Evolutionary conservation across 2,329 filamentous ascomycete species (phyloP).

Genomic region (Trichoderma harzianum): DNA sequence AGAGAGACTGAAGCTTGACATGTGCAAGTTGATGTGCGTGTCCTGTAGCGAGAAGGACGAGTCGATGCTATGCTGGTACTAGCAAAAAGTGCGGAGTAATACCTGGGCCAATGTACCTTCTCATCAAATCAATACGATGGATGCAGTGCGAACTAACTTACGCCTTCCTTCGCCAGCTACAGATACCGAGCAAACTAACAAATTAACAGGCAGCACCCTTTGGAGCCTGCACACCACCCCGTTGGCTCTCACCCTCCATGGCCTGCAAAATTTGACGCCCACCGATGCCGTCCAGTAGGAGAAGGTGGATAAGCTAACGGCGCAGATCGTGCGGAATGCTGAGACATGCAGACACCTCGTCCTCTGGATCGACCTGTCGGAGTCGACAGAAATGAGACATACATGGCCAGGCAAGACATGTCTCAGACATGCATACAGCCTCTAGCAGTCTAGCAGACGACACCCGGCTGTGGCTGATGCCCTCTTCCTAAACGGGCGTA

Average conservation of each 20-base stretch:
- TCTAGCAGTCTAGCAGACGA: slow-evolving; percentile 13
- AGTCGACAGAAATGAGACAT: slow-evolving; percentile 36
- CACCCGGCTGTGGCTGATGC: slow-evolving; percentile 17
- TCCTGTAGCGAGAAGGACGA: background rate
- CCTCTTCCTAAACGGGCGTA: slow-evolving; percentile 5
- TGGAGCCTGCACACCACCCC: background rate
- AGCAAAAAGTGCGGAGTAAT: slow-evolving; percentile 4
- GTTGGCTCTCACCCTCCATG: background rate
- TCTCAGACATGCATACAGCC: slow-evolving; percentile 32
- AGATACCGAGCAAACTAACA: background rate
- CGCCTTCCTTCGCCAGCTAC: background rate
- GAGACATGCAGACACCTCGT: slow-evolving; percentile 29
- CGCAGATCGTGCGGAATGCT: slow-evolving; percentile 17
- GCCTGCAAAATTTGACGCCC: slow-evolving; percentile 8
- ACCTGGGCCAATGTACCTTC: background rate
- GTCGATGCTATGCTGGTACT: background rate
- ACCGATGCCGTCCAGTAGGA: slow-evolving; percentile 3
- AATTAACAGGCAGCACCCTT: background rate
- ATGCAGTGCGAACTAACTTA: background rate
- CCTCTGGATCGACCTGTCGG: slow-evolving; percentile 35
- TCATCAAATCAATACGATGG: background rate
- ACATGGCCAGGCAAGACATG: slow-evolving; percentile 29
- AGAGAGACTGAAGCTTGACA: background rate
- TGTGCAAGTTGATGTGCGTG: background rate
- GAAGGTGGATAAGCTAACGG: slow-evolving; percentile 9